phyloP scores from a whole-genome alignment of 257 asterid genomes.

The Cinchona pubescens region DNA sequence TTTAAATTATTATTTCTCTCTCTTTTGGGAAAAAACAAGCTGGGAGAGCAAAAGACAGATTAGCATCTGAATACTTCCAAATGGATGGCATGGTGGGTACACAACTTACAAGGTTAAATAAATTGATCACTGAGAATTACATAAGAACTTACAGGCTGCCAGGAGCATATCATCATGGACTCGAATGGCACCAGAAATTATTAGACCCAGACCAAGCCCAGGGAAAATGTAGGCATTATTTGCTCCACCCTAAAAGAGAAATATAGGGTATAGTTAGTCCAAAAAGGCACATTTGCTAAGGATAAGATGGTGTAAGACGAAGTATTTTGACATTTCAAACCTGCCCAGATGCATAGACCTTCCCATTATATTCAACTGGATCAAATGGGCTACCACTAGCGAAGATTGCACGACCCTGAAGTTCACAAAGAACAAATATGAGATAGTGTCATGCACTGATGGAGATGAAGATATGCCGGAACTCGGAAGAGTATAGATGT shows the following conservation, averaged over 20 bases:
- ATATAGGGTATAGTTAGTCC: not conserved
- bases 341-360: slow-evolving; percentile 53
- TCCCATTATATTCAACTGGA: slow-evolving; percentile 51
- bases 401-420: slow-evolving; percentile 67
- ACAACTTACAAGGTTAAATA: not conserved
- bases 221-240: slow-evolving; percentile 91
- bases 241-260: slow-evolving; percentile 55
- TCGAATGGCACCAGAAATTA: slow-evolving; percentile 89
- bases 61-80: not conserved
- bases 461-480: not conserved
- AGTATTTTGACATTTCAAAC: slow-evolving; percentile 7
- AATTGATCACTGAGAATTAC: not conserved
- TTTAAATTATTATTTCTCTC: not conserved
- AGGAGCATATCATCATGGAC: slow-evolving; percentile 94
- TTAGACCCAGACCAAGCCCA: slow-evolving; percentile 86
- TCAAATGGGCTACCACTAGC: slow-evolving; percentile 80
- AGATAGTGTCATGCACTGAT: not conserved
- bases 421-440: slow-evolving; percentile 17
- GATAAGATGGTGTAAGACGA: not conserved
- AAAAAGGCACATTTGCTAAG: not conserved
- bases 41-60: not conserved
- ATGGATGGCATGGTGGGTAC: not conserved
- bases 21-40: not conserved
- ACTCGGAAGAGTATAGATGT: not conserved
- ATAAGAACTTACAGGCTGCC: slow-evolving; percentile 74